These are phyloP conservation scores for Pseudomonodictys pantanalensis DNA, from an alignment of 495 filamentous ascomycete genomes.

Conservation along the genomic window DNA sequence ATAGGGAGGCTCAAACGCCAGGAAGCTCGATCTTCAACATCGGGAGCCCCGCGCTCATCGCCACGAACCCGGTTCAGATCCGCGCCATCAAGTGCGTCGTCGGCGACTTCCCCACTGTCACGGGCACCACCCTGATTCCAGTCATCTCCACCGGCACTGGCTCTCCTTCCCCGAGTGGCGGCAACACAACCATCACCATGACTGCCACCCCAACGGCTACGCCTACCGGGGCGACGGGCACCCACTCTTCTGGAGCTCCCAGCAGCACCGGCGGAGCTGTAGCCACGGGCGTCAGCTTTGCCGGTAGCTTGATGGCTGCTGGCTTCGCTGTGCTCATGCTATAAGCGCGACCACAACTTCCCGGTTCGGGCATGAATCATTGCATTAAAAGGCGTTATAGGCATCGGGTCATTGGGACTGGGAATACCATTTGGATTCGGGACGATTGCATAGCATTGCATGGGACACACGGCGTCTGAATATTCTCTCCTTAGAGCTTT, in stretches of 20 bases:
- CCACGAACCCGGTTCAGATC: slow-evolving; percentile 27
- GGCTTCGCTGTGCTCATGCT: neutral
- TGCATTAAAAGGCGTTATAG: neutral
- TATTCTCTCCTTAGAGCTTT: neutral
- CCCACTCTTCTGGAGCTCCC: neutral
- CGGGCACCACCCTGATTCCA: neutral
- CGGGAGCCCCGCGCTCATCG: slow-evolving; percentile 13
- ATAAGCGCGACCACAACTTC: neutral
- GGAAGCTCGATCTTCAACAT: slow-evolving; percentile 13
- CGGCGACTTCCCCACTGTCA: neutral
- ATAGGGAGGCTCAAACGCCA: slow-evolving; percentile 10
- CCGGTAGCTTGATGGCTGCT: neutral
- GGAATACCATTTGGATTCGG: neutral
- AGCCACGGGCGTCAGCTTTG: neutral
- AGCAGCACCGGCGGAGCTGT: neutral
- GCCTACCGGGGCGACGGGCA: no score
- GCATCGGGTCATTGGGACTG: no score
- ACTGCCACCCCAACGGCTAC: neutral
- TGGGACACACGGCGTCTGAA: no score
- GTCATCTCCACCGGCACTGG: neutral
- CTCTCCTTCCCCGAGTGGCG: neutral
- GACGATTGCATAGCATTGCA: neutral
- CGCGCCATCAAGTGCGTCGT: slow-evolving; percentile 3
- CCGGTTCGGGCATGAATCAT: neutral
- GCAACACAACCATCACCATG: neutral